Base-by-base conservation (phyloP, 306 rosid species). In the Dicorynia guianensis region DNA sequence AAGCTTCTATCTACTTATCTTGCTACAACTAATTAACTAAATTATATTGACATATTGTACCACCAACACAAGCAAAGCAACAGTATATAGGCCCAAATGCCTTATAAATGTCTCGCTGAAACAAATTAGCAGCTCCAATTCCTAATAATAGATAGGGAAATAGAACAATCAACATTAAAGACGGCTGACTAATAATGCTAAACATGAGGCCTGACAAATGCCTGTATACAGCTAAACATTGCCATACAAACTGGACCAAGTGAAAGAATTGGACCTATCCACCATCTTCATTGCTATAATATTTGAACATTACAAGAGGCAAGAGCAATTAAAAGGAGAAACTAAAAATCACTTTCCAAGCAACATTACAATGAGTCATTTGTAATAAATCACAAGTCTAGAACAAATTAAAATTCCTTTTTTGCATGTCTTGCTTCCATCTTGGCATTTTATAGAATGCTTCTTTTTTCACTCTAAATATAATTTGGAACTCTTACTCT, bases 371-470 rank as follows among this genome's bases (percentile, higher is more conserved):
- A 87, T 76, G 89, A 91, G 86, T 83, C 77, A 52, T 63, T 25
- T 25, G 30, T 25, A 25, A 66, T 11, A 68, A 47, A 47, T 59
- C 47, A 30, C 20, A 74, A 40, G 72, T 74, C 83, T 90, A 96
- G 72, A 96, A 96, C 66, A 96, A 81, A 76, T 92, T 98, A 9
- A 84, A 75, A 83, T 90, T 96, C 92, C 79, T 92, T 80, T 96
- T 96, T 85, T 83, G 92, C 98, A 96, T 83, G 80, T 92, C 99
- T 90, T 96, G 99, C 87, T 96, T 96, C 99, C 99, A 96, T 83
- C 81, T 89, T 19, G 99, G 99, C 79, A 87, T 81, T 85, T 85
- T 91, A 46, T 88, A 74, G 93, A 96, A 96, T 64, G 89, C 91
- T 72, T 86, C 99, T 80, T 92, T 96, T n/a, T 76, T 36, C 77